Base-by-base conservation (phyloP, 1,284 basidiomycete genomes). In the Lentinula novae-zelandiae region DNA sequence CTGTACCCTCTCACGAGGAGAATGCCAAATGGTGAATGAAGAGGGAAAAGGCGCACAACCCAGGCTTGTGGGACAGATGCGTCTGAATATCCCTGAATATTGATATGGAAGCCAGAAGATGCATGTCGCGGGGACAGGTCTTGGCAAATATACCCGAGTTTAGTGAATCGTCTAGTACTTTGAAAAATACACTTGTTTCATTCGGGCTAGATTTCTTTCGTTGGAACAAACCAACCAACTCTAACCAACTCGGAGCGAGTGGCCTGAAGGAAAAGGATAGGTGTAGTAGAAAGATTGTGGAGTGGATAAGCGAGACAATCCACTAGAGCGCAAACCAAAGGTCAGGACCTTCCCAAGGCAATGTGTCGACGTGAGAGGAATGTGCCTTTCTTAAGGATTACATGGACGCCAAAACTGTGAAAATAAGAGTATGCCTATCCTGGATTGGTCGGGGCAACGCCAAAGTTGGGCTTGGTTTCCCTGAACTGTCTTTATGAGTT, bases 1-100 rank as follows among this genome's bases (percentile, higher is more conserved):
- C 36, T 6, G n/a, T 9, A 6, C 5, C 52, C 33, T 53, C 52
- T 53, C 52, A 53, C 52, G 52, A 38, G 52, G 31, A 53, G 52
- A 53, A 53, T 36, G 52, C 36, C 8, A 53, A 17, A 53, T 53
- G 52, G 27, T 51, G 52, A 34, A 10, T 34, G 17, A 36, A n/a
- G 34, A 53, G 31, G 52, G 52, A 38, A 53, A 34, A 36, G 52
- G 34, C 33, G 52, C 52, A 53, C 36, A 53, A 53, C 52, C 52
- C 52, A 53, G 52, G 52, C 17, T 53, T 53, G 52, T 53, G 52
- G 52, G 52, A 53, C 52, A 53, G 36, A 34, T 34, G n/a, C 36
- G n/a, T 38, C 20, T 13, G n/a, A 39, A 53, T 4, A 22, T 9
- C 39, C 22, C 20, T 13, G n/a, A 39, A 53, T 4, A 22, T 9